Conservation (phyloP, 345 rosid genomes). For the Salix suchowensis region DNA sequence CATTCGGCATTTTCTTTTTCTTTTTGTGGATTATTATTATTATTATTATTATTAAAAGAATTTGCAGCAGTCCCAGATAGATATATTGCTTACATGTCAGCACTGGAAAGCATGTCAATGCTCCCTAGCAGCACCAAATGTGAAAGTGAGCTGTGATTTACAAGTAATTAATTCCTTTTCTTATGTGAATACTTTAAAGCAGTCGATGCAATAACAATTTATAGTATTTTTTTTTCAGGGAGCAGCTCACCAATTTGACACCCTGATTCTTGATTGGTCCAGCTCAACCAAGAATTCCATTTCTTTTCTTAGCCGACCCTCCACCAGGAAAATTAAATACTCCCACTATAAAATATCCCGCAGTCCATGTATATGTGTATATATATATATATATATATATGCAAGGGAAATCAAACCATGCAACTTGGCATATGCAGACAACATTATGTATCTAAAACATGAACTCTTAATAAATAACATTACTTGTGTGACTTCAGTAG, state of each 20-base stretch:
- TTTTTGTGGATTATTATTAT: too few species aligned
- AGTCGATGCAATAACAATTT: neutral
- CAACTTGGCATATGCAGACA: neutral
- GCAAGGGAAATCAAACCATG: neutral
- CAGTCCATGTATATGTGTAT: too few species aligned
- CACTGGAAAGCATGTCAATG: neutral
- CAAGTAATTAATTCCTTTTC: neutral
- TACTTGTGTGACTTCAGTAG: neutral
- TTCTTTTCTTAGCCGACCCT: neutral
- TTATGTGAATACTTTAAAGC: neutral
- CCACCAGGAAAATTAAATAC: neutral
- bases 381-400: too few species aligned
- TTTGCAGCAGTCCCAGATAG: too few species aligned
- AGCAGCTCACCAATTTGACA: neutral
- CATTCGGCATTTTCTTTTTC: too few species aligned
- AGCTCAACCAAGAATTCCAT: neutral
- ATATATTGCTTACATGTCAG: neutral
- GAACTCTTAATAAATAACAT: neutral
- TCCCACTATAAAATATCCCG: neutral
- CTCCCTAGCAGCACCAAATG: neutral
- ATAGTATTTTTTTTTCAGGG: neutral
- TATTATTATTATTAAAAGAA: too few species aligned
- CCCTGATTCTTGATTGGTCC: conserved; percentile 2
- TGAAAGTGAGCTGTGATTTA: neutral
- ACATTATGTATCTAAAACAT: too few species aligned